Evolutionary conservation across 129 eudicot species (phyloP).

Genomic region (Heracleum sosnowskyi): DNA sequence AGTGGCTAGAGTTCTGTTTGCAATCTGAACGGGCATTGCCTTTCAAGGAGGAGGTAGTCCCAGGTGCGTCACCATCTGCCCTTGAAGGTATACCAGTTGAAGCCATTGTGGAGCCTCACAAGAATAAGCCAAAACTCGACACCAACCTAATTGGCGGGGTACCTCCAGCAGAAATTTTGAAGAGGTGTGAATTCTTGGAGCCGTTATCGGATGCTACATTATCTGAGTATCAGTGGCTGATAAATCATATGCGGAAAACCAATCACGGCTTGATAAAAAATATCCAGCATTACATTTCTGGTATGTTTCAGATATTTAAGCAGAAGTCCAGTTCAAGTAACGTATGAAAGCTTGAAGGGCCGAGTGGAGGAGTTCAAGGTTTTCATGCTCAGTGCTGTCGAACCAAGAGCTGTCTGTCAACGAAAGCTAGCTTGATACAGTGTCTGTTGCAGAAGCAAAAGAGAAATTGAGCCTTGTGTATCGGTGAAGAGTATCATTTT

Average conservation of each 20-base stretch:
- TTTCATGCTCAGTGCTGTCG: not conserved
- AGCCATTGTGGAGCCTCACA: conserved; percentile 15
- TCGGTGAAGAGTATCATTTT: not conserved
- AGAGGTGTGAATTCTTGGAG: conserved; percentile 71
- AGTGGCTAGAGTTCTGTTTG: conserved; percentile 86
- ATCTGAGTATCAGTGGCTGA: conserved; percentile 62
- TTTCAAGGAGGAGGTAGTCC: conserved; percentile 58
- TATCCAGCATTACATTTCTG: conserved; percentile 11
- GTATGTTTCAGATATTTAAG: not conserved
- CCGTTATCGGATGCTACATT: conserved; percentile 67
- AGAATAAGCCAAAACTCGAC: conserved; percentile 65
- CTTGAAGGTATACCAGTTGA: conserved; percentile 26
- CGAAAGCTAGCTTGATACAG: not conserved
- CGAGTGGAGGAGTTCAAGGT: not conserved
- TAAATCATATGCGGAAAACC: conserved; percentile 36
- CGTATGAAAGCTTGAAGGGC: not conserved
- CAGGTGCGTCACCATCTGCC: conserved; percentile 79
- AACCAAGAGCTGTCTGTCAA: not conserved
- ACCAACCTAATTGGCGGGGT: conserved; percentile 61
- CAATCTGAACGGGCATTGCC: conserved; percentile 65
- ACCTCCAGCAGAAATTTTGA: conserved; percentile 73
- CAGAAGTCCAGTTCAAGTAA: not conserved
- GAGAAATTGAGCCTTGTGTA: not conserved
- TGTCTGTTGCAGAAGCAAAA: not conserved
- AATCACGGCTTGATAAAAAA: conserved; percentile 19